Conservation (phyloP, 2,329 filamentous ascomycete genomes). For the Sarocladium strictum region DNA sequence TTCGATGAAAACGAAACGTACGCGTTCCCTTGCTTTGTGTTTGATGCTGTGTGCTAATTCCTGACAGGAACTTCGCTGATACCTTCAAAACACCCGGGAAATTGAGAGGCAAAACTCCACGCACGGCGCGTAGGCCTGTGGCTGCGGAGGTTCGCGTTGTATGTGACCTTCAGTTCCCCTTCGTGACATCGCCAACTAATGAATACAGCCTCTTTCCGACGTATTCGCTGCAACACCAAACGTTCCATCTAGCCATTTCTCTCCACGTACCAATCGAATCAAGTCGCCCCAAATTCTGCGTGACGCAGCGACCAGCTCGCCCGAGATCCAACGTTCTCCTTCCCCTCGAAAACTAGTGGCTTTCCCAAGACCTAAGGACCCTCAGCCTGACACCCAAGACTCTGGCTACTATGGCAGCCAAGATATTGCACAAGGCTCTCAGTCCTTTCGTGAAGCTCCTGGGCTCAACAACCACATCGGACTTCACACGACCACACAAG, state of each 20-base stretch:
- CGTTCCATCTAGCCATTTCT: constrained; percentile 48
- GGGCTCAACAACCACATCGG: background rate
- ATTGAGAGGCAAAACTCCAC: constrained; percentile 73
- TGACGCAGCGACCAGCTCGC: background rate
- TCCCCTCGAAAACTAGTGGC: constrained; percentile 22
- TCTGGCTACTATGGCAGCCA: constrained; percentile 71
- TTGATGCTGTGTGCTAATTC: constrained; percentile 1
- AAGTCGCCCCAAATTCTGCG: constrained; percentile 52
- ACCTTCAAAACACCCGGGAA: constrained; percentile 94
- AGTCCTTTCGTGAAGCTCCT: background rate
- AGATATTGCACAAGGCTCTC: constrained; percentile 22
- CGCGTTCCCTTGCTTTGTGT: constrained; percentile 11
- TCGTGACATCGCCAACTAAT: background rate
- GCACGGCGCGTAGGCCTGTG: constrained; percentile 59
- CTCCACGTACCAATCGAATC: constrained; percentile 40
- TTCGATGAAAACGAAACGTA: constrained; percentile 85
- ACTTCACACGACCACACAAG: constrained; percentile 12
- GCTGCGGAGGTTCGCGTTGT: constrained; percentile 57
- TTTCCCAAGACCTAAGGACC: constrained; percentile 22
- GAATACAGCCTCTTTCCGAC: constrained; percentile 50
- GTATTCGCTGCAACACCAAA: constrained; percentile 52
- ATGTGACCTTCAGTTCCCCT: constrained; percentile 27
- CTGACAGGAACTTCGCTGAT: constrained; percentile 74
- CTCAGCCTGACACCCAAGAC: constrained; percentile 36
- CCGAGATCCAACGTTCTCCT: background rate